Base-by-base conservation (phyloP, 2,329 filamentous ascomycete genomes). In the Colletotrichum sp. region DNA sequence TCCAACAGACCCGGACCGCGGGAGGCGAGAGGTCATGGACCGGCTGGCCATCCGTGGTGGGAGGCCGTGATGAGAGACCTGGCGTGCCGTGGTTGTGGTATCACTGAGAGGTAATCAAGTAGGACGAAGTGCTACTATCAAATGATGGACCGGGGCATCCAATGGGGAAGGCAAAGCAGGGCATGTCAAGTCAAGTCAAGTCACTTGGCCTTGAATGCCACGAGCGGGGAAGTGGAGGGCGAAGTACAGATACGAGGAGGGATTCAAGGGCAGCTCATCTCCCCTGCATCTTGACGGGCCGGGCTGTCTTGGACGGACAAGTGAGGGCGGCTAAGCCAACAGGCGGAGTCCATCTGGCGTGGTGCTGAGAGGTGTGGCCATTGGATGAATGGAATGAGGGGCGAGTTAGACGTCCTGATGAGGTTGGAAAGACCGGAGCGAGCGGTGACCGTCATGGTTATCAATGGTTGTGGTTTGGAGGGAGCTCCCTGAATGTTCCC, bases 251-350 rank as follows among this genome's bases (percentile, higher is more conserved):
- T 55, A 75, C 73, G 73, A 76, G 44, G 49, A 52, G 44, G 44
- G 44, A 24, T 63, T 28, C 49, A 21, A 65, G 18, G 26, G 39
- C 57, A 49, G 30, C 30, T 64, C 34, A 64, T 34, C 44, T 36
- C 49, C 59, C 74, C 59, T 69, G 73, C 73, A 57, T 69, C 18
- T 18, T 26, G 44, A 65, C 57, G 44, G 64, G 59, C 59, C 26
- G 59, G 21, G 36, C n/a, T 69, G 57, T 76, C 59, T 34, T 62
- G 59, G 59, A 62, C n/a, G 12, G 39, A 49, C 24, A 44, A 28
- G 71, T 59, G 70, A 68, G 44, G 57, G 74, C 74, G 70, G 71
- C 65, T 76, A 65, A 64, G 44, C n/a, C n/a, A 55, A 59, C 62
- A 26, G 36, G 69, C 67, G 52, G 24, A 55, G 44, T 26, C 64